Evolutionary conservation across 129 eudicot genomes (phyloP).

Genomic region (Cynara cardunculus): DNA sequence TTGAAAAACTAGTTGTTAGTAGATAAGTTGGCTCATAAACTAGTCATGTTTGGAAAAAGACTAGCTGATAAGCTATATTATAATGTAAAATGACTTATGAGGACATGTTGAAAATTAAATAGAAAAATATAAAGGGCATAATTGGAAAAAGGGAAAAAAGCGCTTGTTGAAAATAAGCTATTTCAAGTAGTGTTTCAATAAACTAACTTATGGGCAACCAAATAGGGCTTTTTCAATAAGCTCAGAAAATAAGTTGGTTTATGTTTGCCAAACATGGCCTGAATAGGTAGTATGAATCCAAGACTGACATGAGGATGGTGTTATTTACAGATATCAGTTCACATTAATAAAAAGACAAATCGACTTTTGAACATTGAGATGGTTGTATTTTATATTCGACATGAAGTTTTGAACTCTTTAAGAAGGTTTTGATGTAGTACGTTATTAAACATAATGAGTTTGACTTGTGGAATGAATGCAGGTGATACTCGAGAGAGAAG

Average conservation of each 20-base stretch:
- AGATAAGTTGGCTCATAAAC: too few species aligned
- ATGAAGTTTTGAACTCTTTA: not conserved
- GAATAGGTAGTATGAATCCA: not conserved
- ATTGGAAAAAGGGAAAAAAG: too few species aligned
- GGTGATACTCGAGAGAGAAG: constrained; percentile 63
- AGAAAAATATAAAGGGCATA: not conserved
- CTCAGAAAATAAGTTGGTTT: not conserved
- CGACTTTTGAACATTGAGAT: too few species aligned
- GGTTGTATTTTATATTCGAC: not conserved
- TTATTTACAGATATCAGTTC: too few species aligned
- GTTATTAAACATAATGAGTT: not conserved
- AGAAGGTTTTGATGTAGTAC: not conserved
- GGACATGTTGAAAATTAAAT: not conserved
- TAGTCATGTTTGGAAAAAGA: not conserved
- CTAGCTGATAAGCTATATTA: not conserved
- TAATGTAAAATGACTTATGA: not conserved
- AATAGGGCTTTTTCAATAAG: not conserved
- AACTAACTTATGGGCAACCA: not conserved
- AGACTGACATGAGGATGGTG: not conserved
- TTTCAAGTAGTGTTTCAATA: not conserved
- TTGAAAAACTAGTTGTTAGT: not conserved
- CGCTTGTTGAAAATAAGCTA: not conserved
- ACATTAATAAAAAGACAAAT: too few species aligned
- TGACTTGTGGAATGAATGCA: constrained; percentile 36
- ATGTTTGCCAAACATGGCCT: not conserved